Percentiles rank a stretch among this genome's conserved stretches.
These are phyloP conservation scores for Nelumbo lutea DNA, from an alignment of 164 flowering plant genomes.

Conservation along the genomic window DNA sequence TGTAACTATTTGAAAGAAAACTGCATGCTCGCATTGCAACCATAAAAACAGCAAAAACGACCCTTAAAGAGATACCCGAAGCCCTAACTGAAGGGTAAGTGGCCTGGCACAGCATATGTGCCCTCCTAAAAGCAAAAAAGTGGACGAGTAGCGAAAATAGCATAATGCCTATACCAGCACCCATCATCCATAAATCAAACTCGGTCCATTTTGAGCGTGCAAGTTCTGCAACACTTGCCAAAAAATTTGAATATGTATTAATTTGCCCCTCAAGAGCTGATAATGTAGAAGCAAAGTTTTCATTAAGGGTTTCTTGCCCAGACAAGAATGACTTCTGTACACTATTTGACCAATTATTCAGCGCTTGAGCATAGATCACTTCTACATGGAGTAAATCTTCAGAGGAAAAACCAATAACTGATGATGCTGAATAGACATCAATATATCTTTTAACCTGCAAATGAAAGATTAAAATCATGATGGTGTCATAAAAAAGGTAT, in stretches of 20 bases:
- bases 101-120: constrained; percentile 20
- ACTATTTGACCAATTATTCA: constrained; percentile 38
- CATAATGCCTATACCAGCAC: constrained; percentile 55
- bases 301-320: constrained; percentile 11
- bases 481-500: too few relatives aligned
- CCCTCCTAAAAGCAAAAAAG: constrained; percentile 37
- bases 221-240: constrained; percentile 67
- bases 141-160: constrained; percentile 54
- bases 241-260: constrained; percentile 51
- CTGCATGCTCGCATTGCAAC: constrained; percentile 75
- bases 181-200: constrained; percentile 76
- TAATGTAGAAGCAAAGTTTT: constrained; percentile 25
- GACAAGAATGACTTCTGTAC: constrained; percentile 16
- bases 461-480: constrained; percentile 1
- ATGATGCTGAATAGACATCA: constrained; percentile 82
- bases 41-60: constrained; percentile 34
- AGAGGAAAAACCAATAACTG: constrained; percentile 80
- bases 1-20: constrained; percentile 90
- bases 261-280: constrained; percentile 46
- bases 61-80: constrained; percentile 28
- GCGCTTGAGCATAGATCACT: constrained; percentile 59
- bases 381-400: constrained; percentile 62
- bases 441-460: constrained; percentile 90
- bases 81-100: constrained; percentile 22
- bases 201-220: constrained; percentile 99